Evolutionary conservation across 1,284 basidiomycete species (phyloP).

Genomic region (Apiotrichum sp.): DNA sequence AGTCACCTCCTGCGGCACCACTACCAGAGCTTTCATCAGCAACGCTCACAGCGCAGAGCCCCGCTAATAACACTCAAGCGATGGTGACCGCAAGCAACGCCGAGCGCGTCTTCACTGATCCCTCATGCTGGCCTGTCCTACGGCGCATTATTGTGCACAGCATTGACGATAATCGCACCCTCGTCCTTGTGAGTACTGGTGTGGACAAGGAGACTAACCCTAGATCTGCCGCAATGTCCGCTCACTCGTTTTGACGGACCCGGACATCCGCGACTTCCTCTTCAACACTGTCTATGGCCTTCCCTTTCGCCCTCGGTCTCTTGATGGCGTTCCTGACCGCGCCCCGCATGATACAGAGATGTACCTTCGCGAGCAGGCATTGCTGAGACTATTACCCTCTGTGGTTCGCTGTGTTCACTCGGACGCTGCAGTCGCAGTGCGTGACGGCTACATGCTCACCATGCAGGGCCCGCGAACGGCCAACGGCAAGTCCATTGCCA

Average conservation of each 20-base stretch:
- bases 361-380: slow-evolving; percentile 5
- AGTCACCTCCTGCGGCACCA: too few relatives aligned
- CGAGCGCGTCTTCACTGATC: not conserved
- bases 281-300: not conserved
- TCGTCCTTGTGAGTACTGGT: not conserved
- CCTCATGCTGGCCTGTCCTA: not conserved
- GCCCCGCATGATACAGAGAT: not conserved
- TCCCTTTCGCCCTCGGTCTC: not conserved
- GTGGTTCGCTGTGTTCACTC: slow-evolving; percentile 5
- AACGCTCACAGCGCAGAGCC: too few relatives aligned
- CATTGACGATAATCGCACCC: not conserved
- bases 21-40: too few relatives aligned
- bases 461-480: not conserved
- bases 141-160: not conserved
- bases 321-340: slow-evolving; percentile 1
- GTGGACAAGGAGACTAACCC: not conserved
- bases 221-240: slow-evolving; percentile 5
- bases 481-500: not conserved
- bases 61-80: too few relatives aligned
- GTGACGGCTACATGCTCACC: slow-evolving; percentile 7
- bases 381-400: not conserved
- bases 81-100: too few relatives aligned
- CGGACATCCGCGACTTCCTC: not conserved
- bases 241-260: not conserved
- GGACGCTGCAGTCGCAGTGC: not conserved